These are phyloP conservation scores for Backusella westeae DNA, from an alignment of 192 early-diverging fungal species.

Conservation along the genomic window DNA sequence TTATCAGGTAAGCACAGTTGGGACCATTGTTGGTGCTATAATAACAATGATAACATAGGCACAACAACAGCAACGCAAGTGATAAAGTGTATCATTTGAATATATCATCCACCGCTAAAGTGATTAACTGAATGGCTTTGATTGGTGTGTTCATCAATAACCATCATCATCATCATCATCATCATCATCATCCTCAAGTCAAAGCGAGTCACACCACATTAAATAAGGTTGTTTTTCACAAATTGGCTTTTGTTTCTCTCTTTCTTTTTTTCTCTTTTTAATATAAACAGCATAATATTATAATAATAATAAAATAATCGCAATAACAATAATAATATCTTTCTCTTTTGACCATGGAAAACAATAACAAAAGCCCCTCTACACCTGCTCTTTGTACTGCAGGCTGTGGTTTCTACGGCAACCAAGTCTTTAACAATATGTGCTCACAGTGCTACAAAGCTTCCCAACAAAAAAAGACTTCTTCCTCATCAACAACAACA, in stretches of 20 bases:
- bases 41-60: not conserved
- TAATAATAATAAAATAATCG: not conserved
- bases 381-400: conserved; percentile 56
- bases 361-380: not conserved
- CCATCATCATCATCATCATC: too few relatives aligned
- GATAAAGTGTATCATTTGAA: not conserved
- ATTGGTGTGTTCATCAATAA: too few relatives aligned
- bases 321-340: not conserved
- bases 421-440: conserved; percentile 66
- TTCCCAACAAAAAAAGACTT: conserved; percentile 21
- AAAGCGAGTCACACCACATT: not conserved
- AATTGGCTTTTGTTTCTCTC: not conserved
- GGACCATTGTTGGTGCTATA: not conserved
- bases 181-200: too few relatives aligned
- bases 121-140: too few relatives aligned
- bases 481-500: not conserved
- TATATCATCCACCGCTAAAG: too few relatives aligned
- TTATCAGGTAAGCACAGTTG: conserved; percentile 47
- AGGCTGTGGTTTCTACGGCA: conserved; percentile 72
- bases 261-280: not conserved
- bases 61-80: not conserved
- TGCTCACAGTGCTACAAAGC: conserved; percentile 77
- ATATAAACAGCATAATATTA: not conserved
- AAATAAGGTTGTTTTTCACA: not conserved
- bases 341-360: conserved; percentile 1